A percentile compares a stretch with the other conserved stretches of the same genome.
Evolutionary conservation across 2,329 filamentous ascomycete genomes (phyloP).

Genomic region (Penicillium sp.): DNA sequence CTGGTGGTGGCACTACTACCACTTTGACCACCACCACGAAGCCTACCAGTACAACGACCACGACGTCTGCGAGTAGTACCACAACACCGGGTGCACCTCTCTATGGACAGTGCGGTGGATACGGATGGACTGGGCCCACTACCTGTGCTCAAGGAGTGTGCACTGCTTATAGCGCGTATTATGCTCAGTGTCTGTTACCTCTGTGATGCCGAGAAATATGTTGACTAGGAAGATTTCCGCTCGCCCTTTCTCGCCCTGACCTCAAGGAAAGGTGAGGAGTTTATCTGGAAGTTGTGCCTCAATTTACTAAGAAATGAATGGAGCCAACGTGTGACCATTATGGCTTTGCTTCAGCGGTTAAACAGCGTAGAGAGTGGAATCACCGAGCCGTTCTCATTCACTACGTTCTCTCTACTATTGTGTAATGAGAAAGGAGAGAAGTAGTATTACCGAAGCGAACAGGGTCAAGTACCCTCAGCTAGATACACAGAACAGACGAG

Average conservation of each 20-base stretch:
- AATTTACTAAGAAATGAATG: too few species aligned
- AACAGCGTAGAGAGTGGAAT: too few species aligned
- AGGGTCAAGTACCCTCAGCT: too few species aligned
- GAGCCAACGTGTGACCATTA: too few species aligned
- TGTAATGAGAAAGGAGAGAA: too few species aligned
- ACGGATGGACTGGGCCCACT: slow-evolving; percentile 3
- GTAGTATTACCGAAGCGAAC: too few species aligned
- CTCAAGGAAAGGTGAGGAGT: too few species aligned
- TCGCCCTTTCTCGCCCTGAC: background rate
- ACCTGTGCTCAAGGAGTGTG: slow-evolving; percentile 2
- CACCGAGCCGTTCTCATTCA: too few species aligned
- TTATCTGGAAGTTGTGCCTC: too few species aligned
- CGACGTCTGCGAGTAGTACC: background rate
- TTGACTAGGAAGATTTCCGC: background rate
- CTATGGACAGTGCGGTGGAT: slow-evolving; percentile 3
- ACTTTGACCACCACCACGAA: background rate
- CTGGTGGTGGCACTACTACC: background rate
- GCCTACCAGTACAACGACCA: background rate
- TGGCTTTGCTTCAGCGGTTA: too few species aligned
- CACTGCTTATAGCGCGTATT: background rate
- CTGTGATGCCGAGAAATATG: background rate
- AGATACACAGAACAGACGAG: too few species aligned
- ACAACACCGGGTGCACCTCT: background rate
- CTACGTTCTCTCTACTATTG: too few species aligned
- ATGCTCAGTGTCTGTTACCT: background rate